phyloP scores from a whole-genome alignment of 1,139 yeast species.

The Debaryomyces sp. region DNA sequence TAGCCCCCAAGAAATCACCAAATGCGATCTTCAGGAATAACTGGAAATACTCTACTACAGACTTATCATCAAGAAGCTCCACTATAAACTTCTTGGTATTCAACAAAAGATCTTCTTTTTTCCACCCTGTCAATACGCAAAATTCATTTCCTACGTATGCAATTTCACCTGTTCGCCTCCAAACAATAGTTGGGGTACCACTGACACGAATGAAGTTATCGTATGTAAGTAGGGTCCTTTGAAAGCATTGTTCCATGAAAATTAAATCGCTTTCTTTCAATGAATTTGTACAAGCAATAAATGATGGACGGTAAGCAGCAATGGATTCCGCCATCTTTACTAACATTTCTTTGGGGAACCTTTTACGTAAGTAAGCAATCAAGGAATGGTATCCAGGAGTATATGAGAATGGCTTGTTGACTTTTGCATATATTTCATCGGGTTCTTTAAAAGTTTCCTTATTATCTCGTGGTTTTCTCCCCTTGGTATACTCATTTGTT shows the following conservation, averaged over 20 bases:
- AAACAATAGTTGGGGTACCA: constrained; percentile 93
- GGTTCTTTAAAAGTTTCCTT: constrained; percentile 57
- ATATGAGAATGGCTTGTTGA: constrained; percentile 77
- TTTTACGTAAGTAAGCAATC: constrained; percentile 66
- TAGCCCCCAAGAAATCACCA: constrained; percentile 90
- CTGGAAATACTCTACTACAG: constrained; percentile 86
- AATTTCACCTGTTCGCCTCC: constrained; percentile 95
- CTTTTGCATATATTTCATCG: constrained; percentile 76
- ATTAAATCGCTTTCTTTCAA: constrained; percentile 87
- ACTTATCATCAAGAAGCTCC: constrained; percentile 84
- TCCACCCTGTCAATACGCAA: constrained; percentile 89
- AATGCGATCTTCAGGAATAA: constrained; percentile 84
- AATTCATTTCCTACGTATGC: constrained; percentile 95
- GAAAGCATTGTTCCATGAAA: constrained; percentile 96
- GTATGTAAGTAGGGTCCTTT: constrained; percentile 84
- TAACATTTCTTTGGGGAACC: constrained; percentile 72
- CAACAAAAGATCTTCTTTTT: constrained; percentile 62
- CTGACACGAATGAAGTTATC: constrained; percentile 80
- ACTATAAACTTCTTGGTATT: constrained; percentile 75
- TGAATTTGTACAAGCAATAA: constrained; percentile 89
- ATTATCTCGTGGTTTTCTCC: constrained; percentile 19
- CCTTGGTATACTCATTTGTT: constrained; percentile 29
- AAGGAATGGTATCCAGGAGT: constrained; percentile 89
- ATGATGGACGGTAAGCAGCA: constrained; percentile 89
- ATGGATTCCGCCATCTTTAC: constrained; percentile 85